Evolutionary conservation across 2,329 filamentous ascomycete genomes (phyloP).

Genomic region (Penicillium glabrum): DNA sequence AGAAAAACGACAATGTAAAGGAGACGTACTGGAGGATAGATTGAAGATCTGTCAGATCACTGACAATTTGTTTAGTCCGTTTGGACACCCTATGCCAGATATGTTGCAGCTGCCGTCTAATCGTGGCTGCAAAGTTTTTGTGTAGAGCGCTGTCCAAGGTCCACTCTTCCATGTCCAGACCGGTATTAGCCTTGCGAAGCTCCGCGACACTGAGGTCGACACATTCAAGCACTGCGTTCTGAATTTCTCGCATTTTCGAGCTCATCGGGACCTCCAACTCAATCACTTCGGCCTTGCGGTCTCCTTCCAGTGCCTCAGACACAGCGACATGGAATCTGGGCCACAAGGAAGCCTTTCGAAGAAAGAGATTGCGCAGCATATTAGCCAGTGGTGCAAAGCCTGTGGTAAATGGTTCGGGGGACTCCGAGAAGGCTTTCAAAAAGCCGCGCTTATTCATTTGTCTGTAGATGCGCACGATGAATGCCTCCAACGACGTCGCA

Average conservation of each 20-base stretch:
- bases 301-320: slow-evolving; percentile 83
- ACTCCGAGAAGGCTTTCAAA: slow-evolving; percentile 93
- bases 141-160: slow-evolving; percentile 90
- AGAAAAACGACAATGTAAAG: neutral
- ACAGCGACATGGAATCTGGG: slow-evolving; percentile 91
- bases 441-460: slow-evolving; percentile 95
- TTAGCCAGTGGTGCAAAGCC: slow-evolving; percentile 85
- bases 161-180: slow-evolving; percentile 95
- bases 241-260: slow-evolving; percentile 87
- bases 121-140: slow-evolving; percentile 85
- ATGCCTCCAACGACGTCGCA: slow-evolving; percentile 87
- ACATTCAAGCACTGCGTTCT: slow-evolving; percentile 92
- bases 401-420: slow-evolving; percentile 82
- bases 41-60: slow-evolving; percentile 79
- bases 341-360: slow-evolving; percentile 86
- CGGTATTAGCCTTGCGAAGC: slow-evolving; percentile 84
- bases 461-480: slow-evolving; percentile 89
- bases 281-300: slow-evolving; percentile 92
- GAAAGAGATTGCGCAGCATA: slow-evolving; percentile 89
- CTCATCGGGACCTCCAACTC: slow-evolving; percentile 97
- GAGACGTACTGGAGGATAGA: slow-evolving; percentile 68
- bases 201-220: slow-evolving; percentile 94
- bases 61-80: slow-evolving; percentile 92
- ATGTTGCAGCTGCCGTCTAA: slow-evolving; percentile 86
- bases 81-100: slow-evolving; percentile 97